These are phyloP conservation scores for Dendrothele bispora DNA, from an alignment of 768 basidiomycete genomes.

Conservation along the genomic window DNA sequence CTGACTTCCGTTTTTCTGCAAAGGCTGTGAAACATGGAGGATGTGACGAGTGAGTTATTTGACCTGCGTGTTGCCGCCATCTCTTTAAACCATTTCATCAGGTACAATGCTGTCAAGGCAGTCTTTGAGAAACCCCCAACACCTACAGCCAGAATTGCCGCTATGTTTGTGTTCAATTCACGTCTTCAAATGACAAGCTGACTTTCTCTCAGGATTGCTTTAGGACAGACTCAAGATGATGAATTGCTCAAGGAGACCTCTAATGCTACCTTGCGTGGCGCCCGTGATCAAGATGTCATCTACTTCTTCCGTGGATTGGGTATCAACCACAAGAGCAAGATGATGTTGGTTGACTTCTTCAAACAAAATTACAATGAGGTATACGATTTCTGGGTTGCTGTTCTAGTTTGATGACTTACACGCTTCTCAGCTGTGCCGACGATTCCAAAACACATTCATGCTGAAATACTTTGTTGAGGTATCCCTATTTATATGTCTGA, in stretches of 20 bases:
- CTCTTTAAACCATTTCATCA: neutral
- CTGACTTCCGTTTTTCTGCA: no score
- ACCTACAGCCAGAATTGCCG: conserved; percentile 68
- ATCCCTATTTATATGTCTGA: neutral
- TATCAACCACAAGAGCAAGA: conserved; percentile 42
- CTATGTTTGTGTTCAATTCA: conserved; percentile 57
- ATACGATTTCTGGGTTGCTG: neutral
- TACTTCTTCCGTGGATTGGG: conserved; percentile 44
- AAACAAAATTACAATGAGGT: conserved; percentile 49
- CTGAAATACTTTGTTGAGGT: conserved; percentile 11
- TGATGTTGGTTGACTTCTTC: conserved; percentile 46
- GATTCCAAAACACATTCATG: conserved; percentile 10
- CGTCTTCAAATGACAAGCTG: neutral
- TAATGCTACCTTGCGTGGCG: conserved; percentile 36
- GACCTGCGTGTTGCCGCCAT: neutral
- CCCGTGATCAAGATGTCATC: conserved; percentile 41
- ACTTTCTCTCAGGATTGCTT: conserved; percentile 37
- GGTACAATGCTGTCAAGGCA: conserved; percentile 65
- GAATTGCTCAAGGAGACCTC: conserved; percentile 48
- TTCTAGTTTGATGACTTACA: neutral
- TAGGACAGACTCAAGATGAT: conserved; percentile 46
- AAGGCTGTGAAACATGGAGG: conserved; percentile 80
- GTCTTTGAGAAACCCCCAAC: conserved; percentile 74
- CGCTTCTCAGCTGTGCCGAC: conserved; percentile 1
- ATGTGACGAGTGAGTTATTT: conserved; percentile 41